Conservation (phyloP, 371 early-diverging fungal genomes). For the Batkoa obscura region DNA sequence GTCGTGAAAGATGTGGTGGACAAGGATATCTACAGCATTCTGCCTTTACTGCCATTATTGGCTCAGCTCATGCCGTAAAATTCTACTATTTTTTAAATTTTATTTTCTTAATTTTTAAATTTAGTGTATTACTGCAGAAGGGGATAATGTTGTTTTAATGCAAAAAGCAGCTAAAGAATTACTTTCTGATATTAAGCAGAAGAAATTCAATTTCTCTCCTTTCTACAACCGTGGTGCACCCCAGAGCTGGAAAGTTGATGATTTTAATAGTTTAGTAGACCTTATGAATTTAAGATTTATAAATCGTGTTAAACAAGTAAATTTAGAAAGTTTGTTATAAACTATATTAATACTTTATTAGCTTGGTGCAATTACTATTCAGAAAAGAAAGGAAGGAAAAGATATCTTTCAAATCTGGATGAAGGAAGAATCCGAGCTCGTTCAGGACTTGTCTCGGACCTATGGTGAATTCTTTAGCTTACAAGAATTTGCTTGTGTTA, state of each 20-base stretch:
- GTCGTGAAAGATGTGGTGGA: constrained; percentile 51
- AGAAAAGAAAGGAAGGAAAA: constrained; percentile 19
- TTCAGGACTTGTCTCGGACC: constrained; percentile 35
- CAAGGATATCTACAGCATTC: constrained; percentile 45
- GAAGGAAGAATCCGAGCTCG: constrained; percentile 37
- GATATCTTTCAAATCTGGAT: constrained; percentile 49
- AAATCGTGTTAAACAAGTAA: constrained; percentile 15
- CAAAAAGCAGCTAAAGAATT: constrained; percentile 55
- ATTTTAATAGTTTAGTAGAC: constrained; percentile 18
- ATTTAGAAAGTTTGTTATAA: too few relatives aligned
- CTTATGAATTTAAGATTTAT: constrained; percentile 25
- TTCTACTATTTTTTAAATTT: too few relatives aligned
- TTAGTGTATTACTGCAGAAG: constrained; percentile 46
- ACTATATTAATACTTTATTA: not conserved
- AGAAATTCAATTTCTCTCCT: constrained; percentile 15
- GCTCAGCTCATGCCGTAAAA: constrained; percentile 19
- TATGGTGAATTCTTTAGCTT: constrained; percentile 41
- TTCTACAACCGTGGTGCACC: constrained; percentile 16
- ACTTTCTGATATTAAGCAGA: constrained; percentile 24
- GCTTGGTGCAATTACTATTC: constrained; percentile 23
- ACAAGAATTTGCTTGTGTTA: constrained; percentile 19
- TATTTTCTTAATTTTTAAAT: too few relatives aligned
- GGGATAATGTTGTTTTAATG: constrained; percentile 47
- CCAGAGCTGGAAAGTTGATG: constrained; percentile 17
- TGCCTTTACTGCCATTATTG: constrained; percentile 25